Base-by-base conservation (phyloP, 192 early-diverging fungal species). In the Helicostylum pulchrum region DNA sequence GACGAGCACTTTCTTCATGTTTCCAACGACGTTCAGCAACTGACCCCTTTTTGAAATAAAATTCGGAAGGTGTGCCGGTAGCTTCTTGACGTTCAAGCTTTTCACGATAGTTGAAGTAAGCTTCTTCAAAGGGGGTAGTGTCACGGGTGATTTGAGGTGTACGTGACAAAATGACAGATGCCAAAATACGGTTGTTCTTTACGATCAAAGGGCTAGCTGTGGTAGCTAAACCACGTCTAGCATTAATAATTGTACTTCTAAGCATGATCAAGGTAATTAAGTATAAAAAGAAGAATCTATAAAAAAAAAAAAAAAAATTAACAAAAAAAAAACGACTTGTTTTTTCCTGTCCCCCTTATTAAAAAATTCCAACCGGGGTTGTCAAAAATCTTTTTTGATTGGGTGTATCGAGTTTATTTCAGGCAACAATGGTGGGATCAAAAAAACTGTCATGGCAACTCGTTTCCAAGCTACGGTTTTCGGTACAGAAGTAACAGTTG, bases 31-130 rank as follows among this genome's bases (percentile, higher is more conserved):
- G 67, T 70, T 93, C 89, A 17, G 84, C 85, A 19, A 85, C 67
- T 14, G 83, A 83, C 12, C 91, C 91, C 74, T 87, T 88, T 71
- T 91, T 91, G 75, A 90, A 91, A 74, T 90, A 90, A 61, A 91
- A 90, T 9, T 84, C 84, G 12, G 77, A 64, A 10, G 85, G 71
- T 67, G 90, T 87, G 2, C 79, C 76, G 1, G 82, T 65, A 7
- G 87, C 70, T 53, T 77, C 76, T 23, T 69, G 64, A 4, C 80
- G 76, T 62, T 82, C 79, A 11, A 83, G 75, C 31, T 77, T 78
- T 66, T 90, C 84, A 63, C 87, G 79, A 77, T 90, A 90, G 42
- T 71, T 61, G 67, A 85, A 85, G 62, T 93, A 93, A 61, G 83
- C 84, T 21, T 68, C 53, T 75, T 89, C 86, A 68, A 93, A 91